Base-by-base conservation (phyloP, 306 rosid genomes). In the Vicia villosa region DNA sequence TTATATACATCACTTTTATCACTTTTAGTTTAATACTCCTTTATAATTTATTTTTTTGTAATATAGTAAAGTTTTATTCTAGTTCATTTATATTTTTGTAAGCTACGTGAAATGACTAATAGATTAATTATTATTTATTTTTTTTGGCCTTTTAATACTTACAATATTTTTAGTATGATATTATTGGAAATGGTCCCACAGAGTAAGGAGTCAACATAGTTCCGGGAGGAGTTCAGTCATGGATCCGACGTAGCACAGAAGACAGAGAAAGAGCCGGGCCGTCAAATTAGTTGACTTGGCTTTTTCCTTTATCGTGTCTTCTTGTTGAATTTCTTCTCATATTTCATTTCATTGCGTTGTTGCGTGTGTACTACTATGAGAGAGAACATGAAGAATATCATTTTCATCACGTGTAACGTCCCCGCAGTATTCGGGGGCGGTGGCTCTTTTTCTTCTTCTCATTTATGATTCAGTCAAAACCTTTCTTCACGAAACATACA, bases 371-470 rank as follows among this genome's bases (percentile, higher is more conserved):
- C 5, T 10, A 21, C n/a, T 37, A 16, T 38, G 21, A 16, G 3
- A 68, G 50, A 36, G 21, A 50, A 20, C 16, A 16, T 1, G 5
- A 26, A 4, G 3, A 51, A 19, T 7, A 52, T 77, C 42, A 69
- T 43, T 87, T 87, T 73, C 79, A 63, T 85, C 98, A 92, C 98
- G 96, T 88, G 96, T 87, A 87, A 81, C 66, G 47, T 84, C 81
- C 85, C 89, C 98, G 96, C 89, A 79, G 65, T 45, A 69, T 54
- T 86, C 89, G 96, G 96, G 89, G 92, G 68, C 92, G 95, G 91
- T 87, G 91, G 79, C 65, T 74, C 73, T 68, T 66, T 75, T 76
- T 84, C 68, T 73, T 67, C 46, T 0, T 13, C 10, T 52, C 61
- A 70, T 65, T 73, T 74, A 78, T 12, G 90, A 87, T 68, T 55